These are phyloP conservation scores for Tremella fuciformis DNA, from an alignment of 768 basidiomycete genomes.

Conservation along the genomic window DNA sequence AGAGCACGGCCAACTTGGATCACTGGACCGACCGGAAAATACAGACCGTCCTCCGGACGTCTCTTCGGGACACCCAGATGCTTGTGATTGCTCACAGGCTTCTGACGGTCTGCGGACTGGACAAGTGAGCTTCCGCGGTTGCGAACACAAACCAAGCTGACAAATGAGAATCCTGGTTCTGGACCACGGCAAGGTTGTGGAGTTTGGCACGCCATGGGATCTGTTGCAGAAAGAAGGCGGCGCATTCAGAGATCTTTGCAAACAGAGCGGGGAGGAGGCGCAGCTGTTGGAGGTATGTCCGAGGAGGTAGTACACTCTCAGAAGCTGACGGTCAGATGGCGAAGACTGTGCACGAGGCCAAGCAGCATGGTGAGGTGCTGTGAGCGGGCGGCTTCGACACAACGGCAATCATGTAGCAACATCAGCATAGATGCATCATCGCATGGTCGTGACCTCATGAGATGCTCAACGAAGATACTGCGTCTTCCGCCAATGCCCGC, in stretches of 20 bases:
- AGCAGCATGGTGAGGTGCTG: no score
- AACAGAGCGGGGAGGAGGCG: conserved; percentile 46
- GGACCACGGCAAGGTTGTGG: conserved; percentile 54
- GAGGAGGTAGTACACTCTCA: no score
- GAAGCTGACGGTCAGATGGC: no score
- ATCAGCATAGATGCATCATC: no score
- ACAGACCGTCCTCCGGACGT: conserved; percentile 59
- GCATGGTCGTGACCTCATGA: no score
- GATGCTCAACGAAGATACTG: no score
- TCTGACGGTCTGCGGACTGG: conserved; percentile 61
- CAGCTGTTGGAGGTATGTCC: conserved; percentile 29
- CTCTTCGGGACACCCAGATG: conserved; percentile 56
- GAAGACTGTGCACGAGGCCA: no score
- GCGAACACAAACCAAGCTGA: not conserved
- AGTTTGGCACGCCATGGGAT: conserved; percentile 49
- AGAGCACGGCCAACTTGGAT: conserved; percentile 57
- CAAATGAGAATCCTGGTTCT: conserved; percentile 56
- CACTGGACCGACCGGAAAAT: conserved; percentile 62
- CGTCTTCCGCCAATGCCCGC: no score
- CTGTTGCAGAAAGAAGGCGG: conserved; percentile 57
- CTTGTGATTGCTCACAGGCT: conserved; percentile 62
- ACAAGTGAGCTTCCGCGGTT: conserved; percentile 53
- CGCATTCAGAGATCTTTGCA: conserved; percentile 62
- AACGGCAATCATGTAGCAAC: no score
- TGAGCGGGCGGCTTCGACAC: no score